Evolutionary conservation across 2,329 filamentous ascomycete species (phyloP), one percentile per base, ranked within the genome.

Genomic region (Aaosphaeria pasadenensis): DNA sequence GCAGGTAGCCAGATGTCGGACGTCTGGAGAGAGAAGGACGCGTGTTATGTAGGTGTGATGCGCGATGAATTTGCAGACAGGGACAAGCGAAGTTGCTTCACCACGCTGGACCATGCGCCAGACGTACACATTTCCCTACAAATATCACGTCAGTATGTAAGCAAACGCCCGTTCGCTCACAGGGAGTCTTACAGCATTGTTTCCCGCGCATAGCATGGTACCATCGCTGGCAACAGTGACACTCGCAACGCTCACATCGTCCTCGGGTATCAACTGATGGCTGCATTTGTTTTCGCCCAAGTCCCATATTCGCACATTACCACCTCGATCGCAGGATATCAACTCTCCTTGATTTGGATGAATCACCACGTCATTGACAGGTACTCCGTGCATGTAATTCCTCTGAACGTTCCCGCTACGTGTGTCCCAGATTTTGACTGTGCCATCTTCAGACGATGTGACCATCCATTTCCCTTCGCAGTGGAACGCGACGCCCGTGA

Each of bases 381-480:
- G 85, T 32, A 85, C 86, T 45, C 87, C 88, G 69, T 99, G 94
- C 58, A 83, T 86, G 70, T 99, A 99, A 72, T 92, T 96, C 46
- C 94, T 84, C 73, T 99, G 94, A 46, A 97, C 84, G 49, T 82
- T 85, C 41, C 89, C 92, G 9, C 82, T 88, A 42, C 91, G 79
- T 5, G 91, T 96, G 69, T 96, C 92, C 91, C 91, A 96, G 55
- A 96, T 95, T 78, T 95, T 95, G 65, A 96, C 91, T 0, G 90
- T 95, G 61, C 91, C 89, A 66, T 99, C 94, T 72, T 99, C 94
- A 42, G 89, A 95, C 71, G 88, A 95, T 7, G 94, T 99, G 13
- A 97, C 94, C 89, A 99, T 96, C 94, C 94, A 99, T 75, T 99
- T 99, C 7, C 92, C 91, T 72, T 99, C 94, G 70, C 92, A 97